phyloP scores from a whole-genome alignment of 148 eudicot genomes.

The Chenopodium berlandieri region DNA sequence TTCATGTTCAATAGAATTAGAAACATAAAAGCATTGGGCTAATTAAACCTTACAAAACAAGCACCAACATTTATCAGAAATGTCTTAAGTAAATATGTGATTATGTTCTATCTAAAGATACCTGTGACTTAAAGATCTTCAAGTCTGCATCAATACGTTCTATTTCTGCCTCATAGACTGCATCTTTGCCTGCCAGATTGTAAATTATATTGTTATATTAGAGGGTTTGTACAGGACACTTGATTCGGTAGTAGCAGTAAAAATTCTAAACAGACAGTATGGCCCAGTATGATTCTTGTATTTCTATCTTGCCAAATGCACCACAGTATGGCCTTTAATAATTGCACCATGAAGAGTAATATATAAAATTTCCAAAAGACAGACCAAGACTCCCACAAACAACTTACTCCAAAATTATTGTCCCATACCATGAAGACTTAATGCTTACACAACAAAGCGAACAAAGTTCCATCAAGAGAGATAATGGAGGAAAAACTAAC shows the following conservation, averaged over 20 bases:
- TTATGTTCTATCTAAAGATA: conserved; percentile 20
- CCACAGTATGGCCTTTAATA: not conserved
- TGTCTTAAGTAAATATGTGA: not conserved
- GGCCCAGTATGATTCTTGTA: not conserved
- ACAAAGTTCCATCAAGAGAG: no score
- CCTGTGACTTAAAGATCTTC: conserved; percentile 80
- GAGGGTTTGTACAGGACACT: not conserved
- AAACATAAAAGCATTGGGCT: conserved; percentile 1
- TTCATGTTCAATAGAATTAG: not conserved
- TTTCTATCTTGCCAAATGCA: not conserved
- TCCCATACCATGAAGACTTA: not conserved
- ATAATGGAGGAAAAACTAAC: no score
- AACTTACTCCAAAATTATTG: not conserved
- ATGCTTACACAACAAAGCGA: no score
- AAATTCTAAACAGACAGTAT: not conserved
- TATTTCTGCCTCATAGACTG: conserved; percentile 45
- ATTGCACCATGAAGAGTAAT: not conserved
- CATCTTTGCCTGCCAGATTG: conserved; percentile 51
- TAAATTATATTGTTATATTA: not conserved
- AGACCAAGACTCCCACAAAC: not conserved
- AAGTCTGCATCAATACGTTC: conserved; percentile 86
- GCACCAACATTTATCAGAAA: not conserved
- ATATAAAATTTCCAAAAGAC: not conserved
- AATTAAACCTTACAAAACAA: conserved; percentile 1
- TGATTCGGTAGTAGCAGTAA: not conserved